These are phyloP conservation scores for Rhynchosporium agropyri DNA, from an alignment of 2,329 filamentous ascomycete genomes.

Conservation along the genomic window DNA sequence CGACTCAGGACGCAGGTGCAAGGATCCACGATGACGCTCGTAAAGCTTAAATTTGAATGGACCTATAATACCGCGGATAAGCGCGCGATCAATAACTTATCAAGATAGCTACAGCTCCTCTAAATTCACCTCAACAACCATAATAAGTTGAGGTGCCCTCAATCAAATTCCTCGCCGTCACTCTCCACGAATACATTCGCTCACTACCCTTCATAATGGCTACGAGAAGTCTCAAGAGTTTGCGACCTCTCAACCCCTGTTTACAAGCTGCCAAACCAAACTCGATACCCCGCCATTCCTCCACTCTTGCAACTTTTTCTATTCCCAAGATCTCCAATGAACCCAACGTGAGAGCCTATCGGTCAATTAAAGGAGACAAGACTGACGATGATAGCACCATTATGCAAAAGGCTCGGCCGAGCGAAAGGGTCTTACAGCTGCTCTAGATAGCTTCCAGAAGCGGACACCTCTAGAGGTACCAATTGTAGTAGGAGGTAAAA, in stretches of 20 bases:
- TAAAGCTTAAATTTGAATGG: background rate
- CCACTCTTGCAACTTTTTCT: constrained; percentile 75
- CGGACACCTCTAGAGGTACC: constrained; percentile 77
- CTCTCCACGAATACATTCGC: background rate
- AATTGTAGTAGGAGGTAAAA: constrained; percentile 79
- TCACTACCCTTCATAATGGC: constrained; percentile 27
- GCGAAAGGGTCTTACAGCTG: constrained; percentile 73
- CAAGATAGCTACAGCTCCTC: background rate
- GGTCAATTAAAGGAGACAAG: constrained; percentile 18
- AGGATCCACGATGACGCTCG: background rate
- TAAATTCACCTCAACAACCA: background rate
- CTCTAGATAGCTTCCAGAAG: constrained; percentile 70
- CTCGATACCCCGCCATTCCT: constrained; percentile 37
- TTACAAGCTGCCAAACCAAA: constrained; percentile 28
- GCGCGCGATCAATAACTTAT: background rate
- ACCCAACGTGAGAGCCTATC: constrained; percentile 75
- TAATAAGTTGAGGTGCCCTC: background rate
- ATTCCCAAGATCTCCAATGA: constrained; percentile 87
- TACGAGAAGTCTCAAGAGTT: constrained; percentile 35
- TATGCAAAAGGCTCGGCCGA: constrained; percentile 84
- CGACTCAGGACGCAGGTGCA: background rate
- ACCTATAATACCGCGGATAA: background rate
- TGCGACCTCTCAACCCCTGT: constrained; percentile 31
- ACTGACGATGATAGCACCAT: constrained; percentile 65
- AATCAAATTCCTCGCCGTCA: background rate